Percentiles rank a stretch among this genome's conserved stretches.
These are phyloP conservation scores for Suillus hirtellus DNA, from an alignment of 768 basidiomycete genomes.

Conservation along the genomic window DNA sequence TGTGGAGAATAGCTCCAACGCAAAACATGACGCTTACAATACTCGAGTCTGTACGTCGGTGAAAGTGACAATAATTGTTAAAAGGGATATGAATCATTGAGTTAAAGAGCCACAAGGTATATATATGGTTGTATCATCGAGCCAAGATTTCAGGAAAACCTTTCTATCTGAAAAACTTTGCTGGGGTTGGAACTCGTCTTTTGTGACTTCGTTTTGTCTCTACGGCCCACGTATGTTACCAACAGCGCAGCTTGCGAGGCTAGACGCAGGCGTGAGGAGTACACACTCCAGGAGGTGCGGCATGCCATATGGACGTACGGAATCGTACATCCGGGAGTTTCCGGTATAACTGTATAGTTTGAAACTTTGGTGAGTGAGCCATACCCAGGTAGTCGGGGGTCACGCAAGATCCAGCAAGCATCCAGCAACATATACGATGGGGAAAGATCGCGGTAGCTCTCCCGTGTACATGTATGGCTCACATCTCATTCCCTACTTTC, in stretches of 20 bases:
- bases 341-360: constrained; percentile 6
- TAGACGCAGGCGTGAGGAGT: background rate
- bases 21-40: background rate
- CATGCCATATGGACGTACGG: no score
- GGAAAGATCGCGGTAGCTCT: constrained; percentile 9
- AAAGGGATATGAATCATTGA: background rate
- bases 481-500: constrained; percentile 14
- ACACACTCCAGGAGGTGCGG: background rate
- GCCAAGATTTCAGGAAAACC: background rate
- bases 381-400: background rate
- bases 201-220: background rate
- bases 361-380: constrained; percentile 3
- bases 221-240: background rate
- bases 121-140: background rate
- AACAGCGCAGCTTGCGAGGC: background rate
- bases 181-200: background rate
- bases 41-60: background rate
- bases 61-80: background rate
- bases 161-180: background rate
- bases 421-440: constrained; percentile 4
- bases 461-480: background rate
- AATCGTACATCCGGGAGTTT: background rate
- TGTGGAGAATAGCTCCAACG: background rate
- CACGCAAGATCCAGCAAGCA: constrained; percentile 2
- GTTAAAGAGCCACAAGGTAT: background rate